These are phyloP conservation scores for Tricholoma bakamatsutake DNA, from an alignment of 768 basidiomycete genomes.

Conservation along the genomic window DNA sequence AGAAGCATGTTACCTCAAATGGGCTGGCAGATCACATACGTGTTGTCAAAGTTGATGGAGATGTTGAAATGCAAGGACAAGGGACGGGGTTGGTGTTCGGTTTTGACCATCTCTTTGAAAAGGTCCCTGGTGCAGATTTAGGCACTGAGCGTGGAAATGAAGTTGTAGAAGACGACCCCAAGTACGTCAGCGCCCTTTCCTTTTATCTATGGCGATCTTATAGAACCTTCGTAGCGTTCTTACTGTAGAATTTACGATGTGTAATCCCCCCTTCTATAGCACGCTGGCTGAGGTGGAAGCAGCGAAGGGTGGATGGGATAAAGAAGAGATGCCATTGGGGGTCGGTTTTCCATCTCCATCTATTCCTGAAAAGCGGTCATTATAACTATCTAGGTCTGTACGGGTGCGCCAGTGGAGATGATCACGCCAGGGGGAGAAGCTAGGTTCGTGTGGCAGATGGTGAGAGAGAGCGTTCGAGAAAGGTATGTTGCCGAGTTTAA, in stretches of 20 bases:
- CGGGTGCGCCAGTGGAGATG: constrained; percentile 84
- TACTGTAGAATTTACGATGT: constrained; percentile 81
- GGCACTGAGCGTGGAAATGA: too few relatives aligned
- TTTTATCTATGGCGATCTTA: neutral
- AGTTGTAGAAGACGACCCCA: neutral
- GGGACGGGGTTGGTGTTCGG: constrained; percentile 1
- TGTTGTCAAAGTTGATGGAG: constrained; percentile 28
- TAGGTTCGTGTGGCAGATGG: constrained; percentile 70
- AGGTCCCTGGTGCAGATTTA: neutral
- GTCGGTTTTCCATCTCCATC: constrained; percentile 35
- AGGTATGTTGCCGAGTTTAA: neutral
- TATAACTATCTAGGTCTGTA: constrained; percentile 58
- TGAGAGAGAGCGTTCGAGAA: constrained; percentile 59
- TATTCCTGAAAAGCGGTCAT: neutral
- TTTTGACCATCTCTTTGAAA: constrained; percentile 9
- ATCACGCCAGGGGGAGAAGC: constrained; percentile 85
- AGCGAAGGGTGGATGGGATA: constrained; percentile 45
- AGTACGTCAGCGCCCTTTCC: neutral
- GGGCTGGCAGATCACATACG: constrained; percentile 43
- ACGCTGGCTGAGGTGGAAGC: constrained; percentile 58
- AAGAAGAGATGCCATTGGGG: constrained; percentile 63
- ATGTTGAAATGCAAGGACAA: constrained; percentile 17
- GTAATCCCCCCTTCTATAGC: constrained; percentile 95
- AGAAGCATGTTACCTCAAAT: constrained; percentile 54
- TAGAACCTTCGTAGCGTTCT: constrained; percentile 10